Conservation (phyloP, 805 yeast genomes). For the Brettanomyces sp. region DNA sequence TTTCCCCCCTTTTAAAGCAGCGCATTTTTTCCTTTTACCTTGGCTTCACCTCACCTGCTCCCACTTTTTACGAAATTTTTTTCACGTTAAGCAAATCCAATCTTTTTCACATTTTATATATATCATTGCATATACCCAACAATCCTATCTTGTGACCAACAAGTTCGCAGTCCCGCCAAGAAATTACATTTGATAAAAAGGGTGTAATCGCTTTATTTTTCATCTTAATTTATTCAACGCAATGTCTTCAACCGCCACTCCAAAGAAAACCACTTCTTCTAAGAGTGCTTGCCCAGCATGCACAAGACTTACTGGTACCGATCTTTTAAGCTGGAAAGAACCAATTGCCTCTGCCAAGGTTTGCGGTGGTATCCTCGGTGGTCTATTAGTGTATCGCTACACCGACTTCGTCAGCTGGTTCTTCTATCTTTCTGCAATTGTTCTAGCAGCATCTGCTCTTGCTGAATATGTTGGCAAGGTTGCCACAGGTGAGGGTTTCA, state of each 20-base stretch:
- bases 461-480: constrained; percentile 71
- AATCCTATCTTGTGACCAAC: too few species aligned
- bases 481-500: constrained; percentile 71
- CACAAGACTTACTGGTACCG: neutral
- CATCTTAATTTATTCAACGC: neutral
- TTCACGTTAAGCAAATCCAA: neutral
- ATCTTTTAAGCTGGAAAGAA: constrained; percentile 61
- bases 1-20: neutral
- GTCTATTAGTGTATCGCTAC: constrained; percentile 49
- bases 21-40: neutral
- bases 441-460: constrained; percentile 50
- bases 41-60: neutral
- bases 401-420: constrained; percentile 54
- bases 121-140: neutral
- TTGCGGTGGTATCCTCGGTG: constrained; percentile 51
- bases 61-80: neutral
- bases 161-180: too few species aligned
- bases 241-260: neutral
- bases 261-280: too few species aligned
- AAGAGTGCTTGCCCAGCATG: neutral
- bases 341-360: constrained; percentile 72
- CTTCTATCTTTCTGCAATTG: constrained; percentile 51
- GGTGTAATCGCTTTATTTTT: too few species aligned
- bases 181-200: too few species aligned
- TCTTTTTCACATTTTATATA: neutral